These are phyloP conservation scores for Cicer yamashitae DNA, from an alignment of 306 rosid genomes.

Conservation along the genomic window DNA sequence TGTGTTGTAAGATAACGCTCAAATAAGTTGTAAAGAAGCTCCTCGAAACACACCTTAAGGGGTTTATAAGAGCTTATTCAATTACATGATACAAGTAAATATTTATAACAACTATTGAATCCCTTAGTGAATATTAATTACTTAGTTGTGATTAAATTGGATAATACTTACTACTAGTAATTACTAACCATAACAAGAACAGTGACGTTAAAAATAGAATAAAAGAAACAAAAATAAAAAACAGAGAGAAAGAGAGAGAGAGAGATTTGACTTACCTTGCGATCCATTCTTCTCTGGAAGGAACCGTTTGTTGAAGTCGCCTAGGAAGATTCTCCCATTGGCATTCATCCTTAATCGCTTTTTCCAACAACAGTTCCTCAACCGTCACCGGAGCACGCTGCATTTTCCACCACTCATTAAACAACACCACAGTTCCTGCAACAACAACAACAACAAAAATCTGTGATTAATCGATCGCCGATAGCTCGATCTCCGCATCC, in stretches of 20 bases:
- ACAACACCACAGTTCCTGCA: conserved; percentile 43
- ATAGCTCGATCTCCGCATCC: not conserved
- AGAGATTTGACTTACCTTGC: conserved; percentile 57
- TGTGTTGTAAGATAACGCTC: not conserved
- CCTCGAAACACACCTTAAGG: not conserved
- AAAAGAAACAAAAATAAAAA: not conserved
- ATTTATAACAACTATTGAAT: not conserved
- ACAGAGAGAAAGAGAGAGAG: not conserved
- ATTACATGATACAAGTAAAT: not conserved
- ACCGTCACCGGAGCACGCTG: conserved; percentile 63
- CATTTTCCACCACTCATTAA: conserved; percentile 60
- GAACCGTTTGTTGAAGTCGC: conserved; percentile 72
- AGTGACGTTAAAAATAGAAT: not conserved
- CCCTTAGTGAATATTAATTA: not conserved
- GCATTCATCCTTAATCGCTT: conserved; percentile 83
- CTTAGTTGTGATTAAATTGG: not conserved
- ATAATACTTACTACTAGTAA: not conserved
- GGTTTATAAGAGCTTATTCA: not conserved
- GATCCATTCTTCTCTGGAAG: conserved; percentile 92
- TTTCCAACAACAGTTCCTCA: conserved; percentile 74
- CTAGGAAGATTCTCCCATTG: conserved; percentile 83
- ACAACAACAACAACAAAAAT: not conserved
- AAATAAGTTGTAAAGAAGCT: not conserved
- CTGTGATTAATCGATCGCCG: not conserved
- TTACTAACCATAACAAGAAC: not conserved